Evolutionary conservation across 345 rosid species (phyloP), one percentile per base, ranked within the genome.

Genomic region (Pistacia integerrima): DNA sequence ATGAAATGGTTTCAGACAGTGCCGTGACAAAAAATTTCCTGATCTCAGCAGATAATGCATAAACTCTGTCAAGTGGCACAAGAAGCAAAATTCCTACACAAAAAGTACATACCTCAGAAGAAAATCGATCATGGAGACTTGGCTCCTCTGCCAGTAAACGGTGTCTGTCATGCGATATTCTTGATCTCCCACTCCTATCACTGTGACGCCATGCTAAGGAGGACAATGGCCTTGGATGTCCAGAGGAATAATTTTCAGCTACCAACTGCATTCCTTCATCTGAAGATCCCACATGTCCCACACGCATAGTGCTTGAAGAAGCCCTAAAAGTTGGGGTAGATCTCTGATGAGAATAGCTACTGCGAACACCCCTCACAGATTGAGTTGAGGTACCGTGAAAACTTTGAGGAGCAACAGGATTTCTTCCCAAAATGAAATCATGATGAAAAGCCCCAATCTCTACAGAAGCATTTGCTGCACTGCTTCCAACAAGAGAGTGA

Each of bases 111-210:
- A 94, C 97, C 96, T 91, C 93, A 38, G 95, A 84, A 48, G 89
- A 78, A 78, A 85, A 79, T 64, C 86, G 87, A 60, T 86, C 89
- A 54, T 84, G 90, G 64, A 84, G 79, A 81, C 84, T 78, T 72
- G 75, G 85, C 74, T 83, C 97, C 85, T 84, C 84, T 44, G 88
- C 78, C 66, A 86, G 79, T 56, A 88, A 78, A 35, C 87, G 88
- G 72, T 82, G 83, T 79, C 97, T 83, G 73, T 94, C 97, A 74
- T 84, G 72, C 8, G 89, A 82, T 64, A 86, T 78, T 87, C 96
- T 90, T 36, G 96, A 84, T 77, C 94, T 89, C 80, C 91, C 89
- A 48, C 79, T 77, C 81, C 90, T 86, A 59, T 92, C 94, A 82
- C 81, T 74, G 51, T 84, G 82, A 63, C 84, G 89, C 97, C 94